Conservation (phyloP, 495 filamentous ascomycete genomes). For the Penicillium herquei region DNA sequence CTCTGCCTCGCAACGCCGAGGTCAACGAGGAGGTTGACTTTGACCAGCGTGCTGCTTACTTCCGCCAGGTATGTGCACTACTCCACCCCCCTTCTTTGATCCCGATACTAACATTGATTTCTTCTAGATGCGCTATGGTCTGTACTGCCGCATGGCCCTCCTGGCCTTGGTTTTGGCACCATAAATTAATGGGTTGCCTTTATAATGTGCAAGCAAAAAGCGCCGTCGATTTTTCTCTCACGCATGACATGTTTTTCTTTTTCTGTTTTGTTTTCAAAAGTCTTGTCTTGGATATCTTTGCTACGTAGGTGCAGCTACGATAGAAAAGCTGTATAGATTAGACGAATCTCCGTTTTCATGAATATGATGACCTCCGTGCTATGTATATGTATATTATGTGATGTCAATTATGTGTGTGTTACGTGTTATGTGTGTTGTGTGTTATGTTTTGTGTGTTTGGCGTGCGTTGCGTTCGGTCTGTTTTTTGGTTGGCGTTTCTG, state of each 20-base stretch:
- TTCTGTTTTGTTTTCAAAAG: constrained; percentile 35
- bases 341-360: constrained; percentile 43
- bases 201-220: constrained; percentile 20
- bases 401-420: constrained; percentile 26
- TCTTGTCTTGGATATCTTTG: constrained; percentile 36
- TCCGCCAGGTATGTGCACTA: constrained; percentile 83
- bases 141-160: constrained; percentile 97
- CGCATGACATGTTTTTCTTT: constrained; percentile 29
- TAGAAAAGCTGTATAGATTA: constrained; percentile 43
- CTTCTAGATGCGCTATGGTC: constrained; percentile 89
- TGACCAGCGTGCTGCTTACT: constrained; percentile 95
- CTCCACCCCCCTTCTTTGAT: not conserved
- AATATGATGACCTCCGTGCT: constrained; percentile 35
- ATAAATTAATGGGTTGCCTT: constrained; percentile 31
- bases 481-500: not conserved
- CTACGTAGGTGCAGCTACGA: constrained; percentile 33
- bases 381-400: constrained; percentile 35
- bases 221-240: constrained; percentile 22
- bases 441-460: constrained; percentile 25
- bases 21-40: constrained; percentile 94
- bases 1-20: constrained; percentile 88
- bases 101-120: constrained; percentile 33
- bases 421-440: constrained; percentile 30
- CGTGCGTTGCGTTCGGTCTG: constrained; percentile 9
- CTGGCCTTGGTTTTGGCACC: constrained; percentile 85